phyloP scores from a whole-genome alignment of 257 asterid species.

The Scutellaria baicalensis region DNA sequence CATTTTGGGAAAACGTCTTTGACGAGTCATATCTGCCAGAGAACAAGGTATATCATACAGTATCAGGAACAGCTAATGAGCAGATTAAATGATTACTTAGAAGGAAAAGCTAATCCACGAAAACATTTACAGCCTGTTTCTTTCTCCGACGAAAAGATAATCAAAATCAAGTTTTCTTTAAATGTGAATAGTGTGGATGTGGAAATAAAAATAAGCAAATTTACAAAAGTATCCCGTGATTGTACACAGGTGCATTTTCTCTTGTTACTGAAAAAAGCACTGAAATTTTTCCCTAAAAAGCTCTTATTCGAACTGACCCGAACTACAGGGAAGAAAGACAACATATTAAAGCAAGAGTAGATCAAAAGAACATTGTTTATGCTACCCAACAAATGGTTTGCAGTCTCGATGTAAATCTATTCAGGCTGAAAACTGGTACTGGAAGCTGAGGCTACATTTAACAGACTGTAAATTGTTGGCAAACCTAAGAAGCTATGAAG shows the following conservation, averaged over 20 bases:
- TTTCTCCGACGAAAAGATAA: neutral
- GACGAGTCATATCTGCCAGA: constrained; percentile 89
- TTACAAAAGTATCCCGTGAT: neutral
- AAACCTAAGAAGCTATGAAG: neutral
- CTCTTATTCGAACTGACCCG: neutral
- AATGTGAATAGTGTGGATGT: neutral
- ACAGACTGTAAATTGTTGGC: neutral
- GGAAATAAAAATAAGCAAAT: neutral
- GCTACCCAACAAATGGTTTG: neutral
- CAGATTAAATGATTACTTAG: neutral
- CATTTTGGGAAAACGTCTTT: constrained; percentile 82
- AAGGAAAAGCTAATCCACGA: neutral
- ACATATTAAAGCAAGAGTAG: neutral
- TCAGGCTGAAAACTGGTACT: neutral
- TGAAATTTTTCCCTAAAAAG: neutral
- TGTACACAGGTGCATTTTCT: neutral
- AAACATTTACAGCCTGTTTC: neutral
- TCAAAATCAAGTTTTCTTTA: neutral
- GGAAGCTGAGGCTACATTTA: neutral
- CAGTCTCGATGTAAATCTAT: neutral
- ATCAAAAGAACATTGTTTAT: neutral
- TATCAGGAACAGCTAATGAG: neutral
- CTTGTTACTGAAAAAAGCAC: neutral
- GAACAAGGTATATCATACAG: constrained; percentile 4
- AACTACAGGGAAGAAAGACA: neutral